A percentile compares a stretch with the other conserved stretches of the same genome.
Conservation (phyloP, 352 stramenopile species). For the Globisporangium paroecandrum region DNA sequence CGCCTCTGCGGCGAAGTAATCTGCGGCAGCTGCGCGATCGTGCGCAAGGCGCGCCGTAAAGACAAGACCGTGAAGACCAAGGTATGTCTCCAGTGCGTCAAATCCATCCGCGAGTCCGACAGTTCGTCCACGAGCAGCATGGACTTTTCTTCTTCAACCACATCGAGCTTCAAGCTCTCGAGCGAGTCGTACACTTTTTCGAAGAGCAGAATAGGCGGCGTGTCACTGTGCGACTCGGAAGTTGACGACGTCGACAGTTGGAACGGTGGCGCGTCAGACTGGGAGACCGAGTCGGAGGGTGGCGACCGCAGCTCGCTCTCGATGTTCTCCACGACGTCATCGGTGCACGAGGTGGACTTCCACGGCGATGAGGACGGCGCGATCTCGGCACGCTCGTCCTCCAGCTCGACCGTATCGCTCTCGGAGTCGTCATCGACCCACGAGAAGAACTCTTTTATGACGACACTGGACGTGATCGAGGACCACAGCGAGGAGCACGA, state of each 20-base stretch:
- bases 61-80: constrained; percentile 51
- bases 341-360: not conserved
- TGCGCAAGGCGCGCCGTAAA: constrained; percentile 35
- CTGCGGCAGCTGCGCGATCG: constrained; percentile 61
- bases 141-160: not conserved
- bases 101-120: constrained; percentile 37
- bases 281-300: constrained; percentile 14
- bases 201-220: not conserved
- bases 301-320: constrained; percentile 6
- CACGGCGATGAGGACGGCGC: not conserved
- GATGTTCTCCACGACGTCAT: not conserved
- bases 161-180: constrained; percentile 1
- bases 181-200: constrained; percentile 4
- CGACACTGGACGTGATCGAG: constrained; percentile 42
- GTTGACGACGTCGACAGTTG: constrained; percentile 2
- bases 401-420: constrained; percentile 10
- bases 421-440: constrained; percentile 16
- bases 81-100: constrained; percentile 58
- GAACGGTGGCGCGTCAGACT: constrained; percentile 7
- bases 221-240: constrained; percentile 11
- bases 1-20: constrained; percentile 76
- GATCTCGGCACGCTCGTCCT: not conserved
- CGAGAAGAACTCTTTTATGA: constrained; percentile 38
- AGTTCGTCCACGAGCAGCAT: constrained; percentile 1
- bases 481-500: constrained; percentile 28